These are phyloP conservation scores for Paecilomyces variotii DNA, from an alignment of 2,329 filamentous ascomycete species.

Conservation along the genomic window DNA sequence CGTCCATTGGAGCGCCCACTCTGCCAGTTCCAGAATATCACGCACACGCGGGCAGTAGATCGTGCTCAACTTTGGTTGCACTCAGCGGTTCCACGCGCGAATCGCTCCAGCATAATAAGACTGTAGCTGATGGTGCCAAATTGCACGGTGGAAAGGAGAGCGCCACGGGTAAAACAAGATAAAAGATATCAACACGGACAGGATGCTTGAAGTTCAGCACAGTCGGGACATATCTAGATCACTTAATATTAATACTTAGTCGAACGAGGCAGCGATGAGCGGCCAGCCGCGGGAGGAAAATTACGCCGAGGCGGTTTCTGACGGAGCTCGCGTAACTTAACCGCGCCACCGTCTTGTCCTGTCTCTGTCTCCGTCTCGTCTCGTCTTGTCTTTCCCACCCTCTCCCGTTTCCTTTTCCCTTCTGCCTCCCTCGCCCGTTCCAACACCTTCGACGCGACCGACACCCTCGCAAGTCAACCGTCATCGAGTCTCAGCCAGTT, in stretches of 20 bases:
- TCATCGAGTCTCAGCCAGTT: conserved; percentile 1
- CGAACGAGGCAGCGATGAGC: background rate
- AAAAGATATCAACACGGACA: background rate
- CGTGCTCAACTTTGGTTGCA: background rate
- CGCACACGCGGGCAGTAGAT: background rate
- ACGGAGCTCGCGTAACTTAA: conserved; percentile 20
- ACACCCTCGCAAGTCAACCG: conserved; percentile 1
- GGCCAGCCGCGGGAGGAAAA: conserved; percentile 10
- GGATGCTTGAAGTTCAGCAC: background rate
- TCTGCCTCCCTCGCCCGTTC: conserved; percentile 5
- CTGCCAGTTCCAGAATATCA: background rate
- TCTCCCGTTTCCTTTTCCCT: conserved; percentile 3
- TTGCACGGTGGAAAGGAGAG: background rate
- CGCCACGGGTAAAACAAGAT: background rate
- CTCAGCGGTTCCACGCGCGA: background rate
- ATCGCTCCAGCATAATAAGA: background rate
- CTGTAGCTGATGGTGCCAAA: background rate
- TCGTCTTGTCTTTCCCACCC: conserved; percentile 1
- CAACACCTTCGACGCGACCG: conserved; percentile 9
- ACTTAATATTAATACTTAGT: background rate
- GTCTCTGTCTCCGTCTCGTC: conserved; percentile 14
- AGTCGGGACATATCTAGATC: background rate
- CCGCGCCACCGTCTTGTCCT: conserved; percentile 16
- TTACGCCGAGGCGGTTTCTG: conserved; percentile 13
- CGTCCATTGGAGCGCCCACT: background rate